phyloP scores from a whole-genome alignment of 2,329 filamentous ascomycete species.

The Pseudovirgaria hyperparasitica region DNA sequence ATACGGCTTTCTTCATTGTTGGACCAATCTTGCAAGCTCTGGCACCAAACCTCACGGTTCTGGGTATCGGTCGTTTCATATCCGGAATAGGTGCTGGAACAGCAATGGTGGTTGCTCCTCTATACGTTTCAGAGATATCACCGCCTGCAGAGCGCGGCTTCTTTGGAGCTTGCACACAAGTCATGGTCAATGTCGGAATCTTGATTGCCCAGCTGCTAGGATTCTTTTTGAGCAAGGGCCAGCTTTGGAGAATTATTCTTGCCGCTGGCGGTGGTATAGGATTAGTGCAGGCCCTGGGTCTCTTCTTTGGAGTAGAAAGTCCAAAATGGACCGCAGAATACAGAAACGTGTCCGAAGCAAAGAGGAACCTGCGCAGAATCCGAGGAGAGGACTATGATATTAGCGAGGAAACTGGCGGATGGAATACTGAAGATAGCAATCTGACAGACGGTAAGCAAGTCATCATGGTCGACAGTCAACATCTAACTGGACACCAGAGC shows the following conservation, averaged over 20 bases:
- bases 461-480: not conserved
- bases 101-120: slow-evolving; percentile 80
- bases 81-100: slow-evolving; percentile 78
- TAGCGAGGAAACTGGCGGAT: slow-evolving; percentile 53
- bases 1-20: slow-evolving; percentile 60
- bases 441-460: slow-evolving; percentile 16
- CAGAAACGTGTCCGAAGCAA: slow-evolving; percentile 48
- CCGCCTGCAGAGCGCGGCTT: slow-evolving; percentile 59
- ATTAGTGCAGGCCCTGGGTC: slow-evolving; percentile 50
- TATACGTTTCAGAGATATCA: slow-evolving; percentile 88
- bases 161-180: slow-evolving; percentile 74
- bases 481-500: slow-evolving; percentile 29
- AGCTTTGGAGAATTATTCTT: slow-evolving; percentile 74
- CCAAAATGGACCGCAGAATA: slow-evolving; percentile 72
- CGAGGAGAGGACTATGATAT: slow-evolving; percentile 59
- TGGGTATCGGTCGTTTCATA: slow-evolving; percentile 64
- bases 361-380: slow-evolving; percentile 58
- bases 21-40: slow-evolving; percentile 68
- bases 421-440: slow-evolving; percentile 22
- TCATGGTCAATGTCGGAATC: slow-evolving; percentile 89
- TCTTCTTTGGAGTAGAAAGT: slow-evolving; percentile 68
- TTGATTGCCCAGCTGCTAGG: slow-evolving; percentile 71
- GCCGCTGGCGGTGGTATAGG: slow-evolving; percentile 59
- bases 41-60: slow-evolving; percentile 50
- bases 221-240: slow-evolving; percentile 71